phyloP scores from a whole-genome alignment of 2,329 filamentous ascomycete genomes.

The Colletotrichum plurivorum region DNA sequence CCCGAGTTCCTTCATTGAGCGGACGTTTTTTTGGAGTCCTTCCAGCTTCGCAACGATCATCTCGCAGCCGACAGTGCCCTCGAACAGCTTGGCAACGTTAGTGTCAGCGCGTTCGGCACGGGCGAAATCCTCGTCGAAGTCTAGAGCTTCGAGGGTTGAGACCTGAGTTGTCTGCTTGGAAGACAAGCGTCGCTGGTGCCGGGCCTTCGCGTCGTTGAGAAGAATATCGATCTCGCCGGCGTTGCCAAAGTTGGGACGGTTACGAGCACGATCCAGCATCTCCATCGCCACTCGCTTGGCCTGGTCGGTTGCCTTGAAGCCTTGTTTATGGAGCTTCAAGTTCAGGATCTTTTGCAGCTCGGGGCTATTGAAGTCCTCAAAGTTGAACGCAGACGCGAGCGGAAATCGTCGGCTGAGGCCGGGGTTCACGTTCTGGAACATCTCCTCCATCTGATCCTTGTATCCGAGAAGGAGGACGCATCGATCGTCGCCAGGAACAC shows the following conservation, averaged over 20 bases:
- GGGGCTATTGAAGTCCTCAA: conserved; percentile 75
- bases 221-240: conserved; percentile 82
- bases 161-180: conserved; percentile 28
- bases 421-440: conserved; percentile 83
- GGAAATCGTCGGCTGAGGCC: conserved; percentile 78
- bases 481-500: conserved; percentile 77
- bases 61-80: conserved; percentile 71
- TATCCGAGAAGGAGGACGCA: conserved; percentile 82
- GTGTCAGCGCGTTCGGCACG: conserved; percentile 62
- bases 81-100: conserved; percentile 69
- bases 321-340: conserved; percentile 72
- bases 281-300: conserved; percentile 70
- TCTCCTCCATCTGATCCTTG: conserved; percentile 76
- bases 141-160: conserved; percentile 51
- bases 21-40: conserved; percentile 66
- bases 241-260: conserved; percentile 79
- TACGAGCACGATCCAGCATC: conserved; percentile 72
- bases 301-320: conserved; percentile 64
- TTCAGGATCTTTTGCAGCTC: conserved; percentile 73
- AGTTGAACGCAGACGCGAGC: conserved; percentile 73
- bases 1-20: conserved; percentile 63
- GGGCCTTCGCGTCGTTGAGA: conserved; percentile 57
- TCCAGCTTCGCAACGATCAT: conserved; percentile 66
- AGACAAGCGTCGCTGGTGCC: conserved; percentile 40
- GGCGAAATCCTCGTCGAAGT: conserved; percentile 74